Percentiles rank a stretch among this genome's conserved stretches.
phyloP scores from a whole-genome alignment of 164 flowering plant genomes.

The Nymphaea colorata region DNA sequence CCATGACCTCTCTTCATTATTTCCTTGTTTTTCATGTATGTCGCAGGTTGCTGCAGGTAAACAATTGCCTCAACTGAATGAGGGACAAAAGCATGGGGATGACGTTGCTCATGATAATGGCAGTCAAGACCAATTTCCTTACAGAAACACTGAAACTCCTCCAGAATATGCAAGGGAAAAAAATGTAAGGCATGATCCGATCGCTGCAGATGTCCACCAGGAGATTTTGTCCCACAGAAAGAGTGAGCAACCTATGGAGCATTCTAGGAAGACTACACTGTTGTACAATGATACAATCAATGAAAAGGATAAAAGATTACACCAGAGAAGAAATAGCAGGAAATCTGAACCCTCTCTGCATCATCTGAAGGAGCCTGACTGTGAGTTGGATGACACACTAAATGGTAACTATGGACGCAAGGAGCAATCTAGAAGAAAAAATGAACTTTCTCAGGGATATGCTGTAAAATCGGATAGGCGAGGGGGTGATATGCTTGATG shows the following conservation, averaged over 20 bases:
- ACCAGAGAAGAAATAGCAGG: not conserved
- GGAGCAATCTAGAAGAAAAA: not conserved
- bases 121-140: not conserved
- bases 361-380: not conserved
- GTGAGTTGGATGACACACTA: not conserved
- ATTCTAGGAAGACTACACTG: not conserved
- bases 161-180: not conserved
- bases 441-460: constrained; percentile 2
- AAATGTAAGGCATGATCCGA: not conserved
- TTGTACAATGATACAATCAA: not conserved
- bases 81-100: not conserved
- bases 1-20: too few species aligned
- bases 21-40: too few species aligned
- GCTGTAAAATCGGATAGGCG: not conserved
- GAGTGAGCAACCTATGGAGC: not conserved
- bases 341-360: not conserved
- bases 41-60: too few species aligned
- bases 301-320: not conserved
- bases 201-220: not conserved
- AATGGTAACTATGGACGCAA: not conserved
- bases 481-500: not conserved
- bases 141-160: not conserved
- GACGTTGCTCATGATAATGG: not conserved
- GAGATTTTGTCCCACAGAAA: not conserved
- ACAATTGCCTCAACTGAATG: not conserved